A percentile compares a stretch with the other conserved stretches of the same genome.
Evolutionary conservation across 192 early-diverging fungal species (phyloP).

Genomic region (Podila minutissima): DNA sequence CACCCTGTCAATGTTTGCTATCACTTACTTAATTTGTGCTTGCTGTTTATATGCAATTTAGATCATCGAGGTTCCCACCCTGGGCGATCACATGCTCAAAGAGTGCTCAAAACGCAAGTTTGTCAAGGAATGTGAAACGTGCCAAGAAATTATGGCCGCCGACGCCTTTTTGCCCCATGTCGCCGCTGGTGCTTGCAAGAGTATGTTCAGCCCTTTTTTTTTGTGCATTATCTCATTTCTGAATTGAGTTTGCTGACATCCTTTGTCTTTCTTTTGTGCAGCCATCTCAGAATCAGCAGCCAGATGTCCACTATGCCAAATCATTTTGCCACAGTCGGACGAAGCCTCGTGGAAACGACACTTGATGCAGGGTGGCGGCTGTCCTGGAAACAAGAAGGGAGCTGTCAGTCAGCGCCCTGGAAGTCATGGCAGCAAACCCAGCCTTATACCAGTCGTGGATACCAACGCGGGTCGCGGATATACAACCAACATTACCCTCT

Average conservation of each 20-base stretch:
- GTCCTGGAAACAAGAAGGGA: slow-evolving; percentile 60
- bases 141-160: slow-evolving; percentile 65
- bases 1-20: neutral
- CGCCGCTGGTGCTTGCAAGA: slow-evolving; percentile 38
- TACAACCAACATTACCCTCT: slow-evolving; percentile 4
- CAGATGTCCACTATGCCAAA: slow-evolving; percentile 73
- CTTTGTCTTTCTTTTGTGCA: slow-evolving; percentile 24
- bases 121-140: slow-evolving; percentile 68
- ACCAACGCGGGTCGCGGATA: slow-evolving; percentile 5
- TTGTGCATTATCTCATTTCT: neutral
- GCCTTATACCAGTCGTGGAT: neutral
- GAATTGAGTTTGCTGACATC: neutral
- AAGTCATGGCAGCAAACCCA: too few relatives aligned
- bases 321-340: slow-evolving; percentile 57
- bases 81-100: slow-evolving; percentile 69
- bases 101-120: slow-evolving; percentile 72
- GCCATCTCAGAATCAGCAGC: slow-evolving; percentile 24
- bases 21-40: slow-evolving; percentile 1
- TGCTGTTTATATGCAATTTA: slow-evolving; percentile 17
- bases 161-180: slow-evolving; percentile 64
- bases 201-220: slow-evolving; percentile 1
- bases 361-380: slow-evolving; percentile 63
- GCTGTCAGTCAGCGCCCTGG: neutral
- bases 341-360: slow-evolving; percentile 75
- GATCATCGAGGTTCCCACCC: slow-evolving; percentile 77